A percentile compares a stretch with the other conserved stretches of the same genome.
Evolutionary conservation across 306 rosid species (phyloP).

Genomic region (Glycine soja): DNA sequence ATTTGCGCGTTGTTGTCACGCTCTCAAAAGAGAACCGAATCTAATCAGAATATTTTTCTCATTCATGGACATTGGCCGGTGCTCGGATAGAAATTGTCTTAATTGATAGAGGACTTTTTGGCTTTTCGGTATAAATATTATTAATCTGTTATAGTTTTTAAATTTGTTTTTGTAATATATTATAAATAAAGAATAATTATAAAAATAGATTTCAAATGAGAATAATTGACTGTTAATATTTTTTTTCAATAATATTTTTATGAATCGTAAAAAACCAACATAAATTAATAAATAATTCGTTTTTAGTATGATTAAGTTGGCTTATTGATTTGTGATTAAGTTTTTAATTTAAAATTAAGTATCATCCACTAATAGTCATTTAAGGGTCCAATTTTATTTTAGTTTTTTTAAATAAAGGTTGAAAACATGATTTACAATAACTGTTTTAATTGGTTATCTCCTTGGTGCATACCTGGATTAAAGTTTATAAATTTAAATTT

Average conservation of each 20-base stretch:
- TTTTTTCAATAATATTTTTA: not conserved
- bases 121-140: not conserved
- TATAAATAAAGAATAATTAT: not conserved
- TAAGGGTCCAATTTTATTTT: not conserved
- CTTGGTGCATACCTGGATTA: no score
- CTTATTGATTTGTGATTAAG: not conserved
- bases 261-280: not conserved
- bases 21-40: conserved; percentile 25
- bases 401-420: not conserved
- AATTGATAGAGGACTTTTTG: not conserved
- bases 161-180: not conserved
- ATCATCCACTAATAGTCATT: not conserved
- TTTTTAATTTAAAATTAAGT: not conserved
- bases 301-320: not conserved
- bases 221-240: not conserved
- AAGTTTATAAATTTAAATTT: no score
- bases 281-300: no score
- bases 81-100: conserved; percentile 2
- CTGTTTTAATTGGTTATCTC: no score
- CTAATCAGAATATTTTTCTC: conserved; percentile 32
- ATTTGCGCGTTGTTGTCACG: not conserved
- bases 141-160: not conserved
- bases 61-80: not conserved
- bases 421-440: not conserved
- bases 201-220: not conserved